A percentile compares a stretch with the other conserved stretches of the same genome.
These are phyloP conservation scores for Saitozyma sp. DNA, from an alignment of 768 basidiomycete genomes.

Conservation along the genomic window DNA sequence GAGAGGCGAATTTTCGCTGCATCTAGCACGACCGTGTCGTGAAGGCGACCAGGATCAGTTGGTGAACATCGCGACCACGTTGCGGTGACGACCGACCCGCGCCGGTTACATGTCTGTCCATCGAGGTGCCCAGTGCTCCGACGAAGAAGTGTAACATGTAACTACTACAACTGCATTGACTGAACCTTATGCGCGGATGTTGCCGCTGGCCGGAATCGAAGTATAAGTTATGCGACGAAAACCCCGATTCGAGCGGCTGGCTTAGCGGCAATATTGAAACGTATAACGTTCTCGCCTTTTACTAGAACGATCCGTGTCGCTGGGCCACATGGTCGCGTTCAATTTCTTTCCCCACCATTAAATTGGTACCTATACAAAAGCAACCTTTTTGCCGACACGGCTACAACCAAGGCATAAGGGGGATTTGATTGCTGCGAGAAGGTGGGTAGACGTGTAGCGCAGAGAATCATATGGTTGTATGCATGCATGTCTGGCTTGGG, in stretches of 20 bases:
- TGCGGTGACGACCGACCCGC: no score
- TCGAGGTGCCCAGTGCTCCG: no score
- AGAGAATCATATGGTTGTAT: neutral
- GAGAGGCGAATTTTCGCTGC: no score
- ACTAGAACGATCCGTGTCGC: slow-evolving; percentile 3
- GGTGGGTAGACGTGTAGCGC: no score
- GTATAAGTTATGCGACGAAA: neutral
- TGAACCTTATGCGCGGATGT: no score
- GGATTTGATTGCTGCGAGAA: no score
- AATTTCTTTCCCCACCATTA: slow-evolving; percentile 3
- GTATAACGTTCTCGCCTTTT: slow-evolving; percentile 3
- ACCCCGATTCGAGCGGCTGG: neutral
- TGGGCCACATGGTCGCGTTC: neutral
- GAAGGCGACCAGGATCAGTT: no score
- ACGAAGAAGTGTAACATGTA: no score
- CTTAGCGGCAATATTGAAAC: neutral
- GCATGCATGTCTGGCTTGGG: neutral
- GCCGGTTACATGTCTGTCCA: no score
- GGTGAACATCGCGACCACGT: no score
- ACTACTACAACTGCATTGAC: no score
- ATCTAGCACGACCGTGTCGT: no score
- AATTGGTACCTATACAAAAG: neutral
- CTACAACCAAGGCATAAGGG: neutral
- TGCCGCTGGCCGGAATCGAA: neutral
- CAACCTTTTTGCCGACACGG: neutral